phyloP scores from a whole-genome alignment of 1,139 yeast genomes.

The Cylindricascospora bacillispora region DNA sequence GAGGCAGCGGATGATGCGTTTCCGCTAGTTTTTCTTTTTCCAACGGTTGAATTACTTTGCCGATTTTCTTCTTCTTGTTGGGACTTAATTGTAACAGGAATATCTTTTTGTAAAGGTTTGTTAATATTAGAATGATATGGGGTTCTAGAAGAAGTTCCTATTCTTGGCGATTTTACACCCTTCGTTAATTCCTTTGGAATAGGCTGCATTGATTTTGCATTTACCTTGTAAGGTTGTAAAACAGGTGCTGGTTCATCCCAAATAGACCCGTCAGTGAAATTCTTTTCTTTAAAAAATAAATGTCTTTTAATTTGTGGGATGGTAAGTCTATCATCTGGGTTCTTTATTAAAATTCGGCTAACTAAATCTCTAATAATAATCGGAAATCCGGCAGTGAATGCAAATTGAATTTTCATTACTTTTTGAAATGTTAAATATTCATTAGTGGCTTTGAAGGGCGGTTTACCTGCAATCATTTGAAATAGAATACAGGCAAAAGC shows the following conservation, averaged over 20 bases:
- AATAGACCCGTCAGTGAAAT: slow-evolving; percentile 45
- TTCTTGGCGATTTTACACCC: too few species aligned
- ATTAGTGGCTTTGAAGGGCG: slow-evolving; percentile 87
- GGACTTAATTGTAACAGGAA: too few species aligned
- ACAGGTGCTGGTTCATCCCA: slow-evolving; percentile 69
- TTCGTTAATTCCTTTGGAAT: slow-evolving; percentile 25
- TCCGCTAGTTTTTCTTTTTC: too few species aligned
- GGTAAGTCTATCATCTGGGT: slow-evolving; percentile 59
- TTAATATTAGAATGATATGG: too few species aligned
- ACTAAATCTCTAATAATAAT: slow-evolving; percentile 54
- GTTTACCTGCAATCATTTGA: slow-evolving; percentile 84
- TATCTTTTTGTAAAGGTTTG: too few species aligned
- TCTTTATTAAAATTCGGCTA: slow-evolving; percentile 45
- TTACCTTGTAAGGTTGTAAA: slow-evolving; percentile 56
- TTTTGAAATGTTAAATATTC: slow-evolving; percentile 89
- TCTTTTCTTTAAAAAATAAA: slow-evolving; percentile 51
- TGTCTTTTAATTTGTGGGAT: slow-evolving; percentile 63
- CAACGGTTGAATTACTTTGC: too few species aligned
- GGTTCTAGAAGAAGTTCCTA: too few species aligned
- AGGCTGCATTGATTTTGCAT: slow-evolving; percentile 33
- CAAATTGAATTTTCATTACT: slow-evolving; percentile 66
- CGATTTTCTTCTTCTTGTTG: too few species aligned
- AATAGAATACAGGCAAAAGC: slow-evolving; percentile 85
- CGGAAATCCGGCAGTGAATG: slow-evolving; percentile 67
- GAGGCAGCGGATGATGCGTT: too few species aligned